Evolutionary conservation across 2,329 filamentous ascomycete genomes (phyloP).

Genomic region (Hortaea sp.): DNA sequence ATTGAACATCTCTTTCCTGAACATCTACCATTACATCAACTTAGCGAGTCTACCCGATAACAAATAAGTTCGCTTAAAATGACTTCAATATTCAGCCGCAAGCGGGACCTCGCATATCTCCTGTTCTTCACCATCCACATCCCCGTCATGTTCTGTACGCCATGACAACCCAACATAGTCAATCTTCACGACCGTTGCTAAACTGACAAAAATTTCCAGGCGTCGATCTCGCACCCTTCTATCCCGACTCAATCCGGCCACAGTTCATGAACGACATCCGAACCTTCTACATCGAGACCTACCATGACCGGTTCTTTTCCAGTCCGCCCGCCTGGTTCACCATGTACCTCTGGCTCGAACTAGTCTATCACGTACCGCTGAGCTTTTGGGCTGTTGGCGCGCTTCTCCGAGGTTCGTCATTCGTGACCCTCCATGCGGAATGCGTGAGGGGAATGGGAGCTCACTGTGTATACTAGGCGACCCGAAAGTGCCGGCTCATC

Average conservation of each 20-base stretch:
- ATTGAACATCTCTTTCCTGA: too few species aligned
- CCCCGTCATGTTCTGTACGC: constrained; percentile 49
- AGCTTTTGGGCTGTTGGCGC: constrained; percentile 51
- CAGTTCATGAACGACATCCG: constrained; percentile 41
- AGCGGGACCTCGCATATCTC: constrained; percentile 41
- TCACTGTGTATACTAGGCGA: constrained; percentile 33
- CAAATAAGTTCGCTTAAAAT: background rate
- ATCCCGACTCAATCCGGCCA: constrained; percentile 43
- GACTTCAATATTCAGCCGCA: constrained; percentile 22
- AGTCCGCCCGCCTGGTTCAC: constrained; percentile 50
- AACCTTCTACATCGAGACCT: constrained; percentile 49
- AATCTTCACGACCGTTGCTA: background rate
- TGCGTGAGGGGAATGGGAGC: too few species aligned
- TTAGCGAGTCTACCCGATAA: background rate
- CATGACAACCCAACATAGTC: background rate
- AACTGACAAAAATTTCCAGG: constrained; percentile 29
- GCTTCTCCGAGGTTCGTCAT: constrained; percentile 38
- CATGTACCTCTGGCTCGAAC: constrained; percentile 48
- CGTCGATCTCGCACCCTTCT: constrained; percentile 51
- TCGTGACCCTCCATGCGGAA: background rate
- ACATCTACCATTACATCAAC: background rate
- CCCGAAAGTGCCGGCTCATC: constrained; percentile 47
- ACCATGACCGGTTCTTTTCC: constrained; percentile 55
- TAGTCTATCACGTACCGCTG: constrained; percentile 51
- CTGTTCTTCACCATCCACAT: constrained; percentile 53